phyloP scores from a whole-genome alignment of 441 rosid species.

The Theobroma grandiflorum region DNA sequence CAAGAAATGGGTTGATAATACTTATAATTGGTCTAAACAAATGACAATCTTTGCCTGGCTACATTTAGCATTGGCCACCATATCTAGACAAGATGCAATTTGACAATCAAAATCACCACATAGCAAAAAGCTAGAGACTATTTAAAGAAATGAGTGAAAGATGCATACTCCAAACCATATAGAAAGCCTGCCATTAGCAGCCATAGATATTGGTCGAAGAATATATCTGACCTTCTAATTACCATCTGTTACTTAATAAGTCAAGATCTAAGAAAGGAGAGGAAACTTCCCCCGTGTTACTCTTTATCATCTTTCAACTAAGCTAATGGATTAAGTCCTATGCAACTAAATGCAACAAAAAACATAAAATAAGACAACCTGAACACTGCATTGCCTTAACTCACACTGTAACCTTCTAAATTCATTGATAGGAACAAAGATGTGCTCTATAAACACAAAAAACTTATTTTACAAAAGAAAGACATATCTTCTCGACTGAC shows the following conservation, averaged over 20 bases:
- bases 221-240: background rate
- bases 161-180: background rate
- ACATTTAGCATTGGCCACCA: background rate
- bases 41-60: background rate
- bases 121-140: background rate
- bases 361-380: background rate
- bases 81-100: background rate
- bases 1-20: conserved; percentile 2
- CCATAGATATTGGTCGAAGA: background rate
- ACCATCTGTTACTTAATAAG: background rate
- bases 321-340: background rate
- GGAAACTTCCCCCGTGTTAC: background rate
- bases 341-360: conserved; percentile 11
- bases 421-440: background rate
- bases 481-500: background rate
- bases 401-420: background rate
- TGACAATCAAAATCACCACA: background rate
- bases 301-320: background rate
- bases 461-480: background rate
- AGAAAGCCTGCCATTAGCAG: background rate
- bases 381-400: background rate
- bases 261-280: background rate
- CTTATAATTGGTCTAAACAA: background rate
- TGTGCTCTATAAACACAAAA: background rate
- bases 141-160: background rate